phyloP scores from a whole-genome alignment of 495 filamentous ascomycete species.

The Schizothecium vesticola region DNA sequence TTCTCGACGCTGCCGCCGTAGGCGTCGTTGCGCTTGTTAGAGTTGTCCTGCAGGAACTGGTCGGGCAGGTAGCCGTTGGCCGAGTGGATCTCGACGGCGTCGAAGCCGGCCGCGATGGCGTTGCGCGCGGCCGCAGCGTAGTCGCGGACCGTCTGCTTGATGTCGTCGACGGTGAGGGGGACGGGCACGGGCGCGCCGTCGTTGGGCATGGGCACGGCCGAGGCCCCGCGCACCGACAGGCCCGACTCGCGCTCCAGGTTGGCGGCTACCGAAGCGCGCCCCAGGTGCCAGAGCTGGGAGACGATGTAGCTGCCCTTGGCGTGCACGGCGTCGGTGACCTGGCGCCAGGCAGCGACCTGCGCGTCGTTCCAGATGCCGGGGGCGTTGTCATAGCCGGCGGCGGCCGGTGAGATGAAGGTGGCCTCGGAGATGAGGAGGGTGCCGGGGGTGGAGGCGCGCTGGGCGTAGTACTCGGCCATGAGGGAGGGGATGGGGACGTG shows the following conservation, averaged over 20 bases:
- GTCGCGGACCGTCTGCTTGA: conserved; percentile 48
- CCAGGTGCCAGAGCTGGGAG: conserved; percentile 63
- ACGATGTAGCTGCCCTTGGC: conserved; percentile 57
- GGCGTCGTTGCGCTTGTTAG: conserved; percentile 58
- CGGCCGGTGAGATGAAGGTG: conserved; percentile 53
- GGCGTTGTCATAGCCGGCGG: conserved; percentile 48
- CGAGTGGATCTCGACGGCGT: conserved; percentile 70
- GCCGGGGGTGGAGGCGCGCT: conserved; percentile 54
- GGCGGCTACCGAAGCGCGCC: conserved; percentile 47
- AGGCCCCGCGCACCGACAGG: conserved; percentile 42
- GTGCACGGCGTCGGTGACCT: conserved; percentile 62
- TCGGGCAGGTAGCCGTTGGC: conserved; percentile 74
- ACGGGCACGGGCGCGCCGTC: conserved; percentile 37
- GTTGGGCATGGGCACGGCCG: conserved; percentile 37
- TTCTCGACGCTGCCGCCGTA: conserved; percentile 74
- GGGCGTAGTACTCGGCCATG: conserved; percentile 54
- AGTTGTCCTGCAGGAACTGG: conserved; percentile 62
- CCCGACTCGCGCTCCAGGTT: conserved; percentile 38
- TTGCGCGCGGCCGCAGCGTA: conserved; percentile 58
- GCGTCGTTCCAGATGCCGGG: conserved; percentile 59
- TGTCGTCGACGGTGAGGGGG: conserved; percentile 52
- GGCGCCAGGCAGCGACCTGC: conserved; percentile 59
- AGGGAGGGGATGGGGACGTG: conserved; percentile 42
- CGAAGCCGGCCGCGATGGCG: conserved; percentile 65
- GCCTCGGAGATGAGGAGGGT: conserved; percentile 62